phyloP scores from a whole-genome alignment of 768 basidiomycete genomes.

The Hygrocybe punicea region DNA sequence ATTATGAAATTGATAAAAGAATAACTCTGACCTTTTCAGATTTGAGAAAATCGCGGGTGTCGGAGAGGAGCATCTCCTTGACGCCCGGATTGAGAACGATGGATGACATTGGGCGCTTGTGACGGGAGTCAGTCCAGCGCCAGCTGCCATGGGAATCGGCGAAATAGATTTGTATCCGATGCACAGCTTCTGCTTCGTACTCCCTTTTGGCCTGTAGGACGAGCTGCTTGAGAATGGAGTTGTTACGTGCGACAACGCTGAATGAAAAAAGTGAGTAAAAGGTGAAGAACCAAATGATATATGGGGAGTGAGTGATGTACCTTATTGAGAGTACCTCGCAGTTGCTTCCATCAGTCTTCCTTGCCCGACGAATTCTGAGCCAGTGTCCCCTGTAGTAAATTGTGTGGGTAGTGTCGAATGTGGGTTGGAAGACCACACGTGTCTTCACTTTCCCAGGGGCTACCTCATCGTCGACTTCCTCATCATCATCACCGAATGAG shows the following conservation, averaged over 20 bases:
- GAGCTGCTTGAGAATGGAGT: constrained; percentile 82
- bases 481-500: constrained; percentile 48
- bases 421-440: constrained; percentile 84
- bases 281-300: constrained; percentile 1
- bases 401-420: constrained; percentile 83
- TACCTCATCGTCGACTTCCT: constrained; percentile 49
- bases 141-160: constrained; percentile 85
- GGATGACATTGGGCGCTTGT: constrained; percentile 84
- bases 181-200: constrained; percentile 83
- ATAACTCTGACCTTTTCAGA: constrained; percentile 62
- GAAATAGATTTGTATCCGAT: constrained; percentile 86
- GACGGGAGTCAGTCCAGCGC: constrained; percentile 83
- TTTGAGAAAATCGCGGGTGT: constrained; percentile 78
- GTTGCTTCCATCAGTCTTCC: constrained; percentile 64
- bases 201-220: constrained; percentile 87
- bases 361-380: constrained; percentile 69
- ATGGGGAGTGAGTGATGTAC: constrained; percentile 27
- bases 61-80: constrained; percentile 82
- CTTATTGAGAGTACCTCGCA: constrained; percentile 77
- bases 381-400: constrained; percentile 85
- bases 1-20: constrained; percentile 3
- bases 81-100: constrained; percentile 87
- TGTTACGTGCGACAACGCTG: constrained; percentile 80
- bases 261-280: background rate
- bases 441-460: constrained; percentile 67